A percentile compares a stretch with the other conserved stretches of the same genome.
phyloP scores from a whole-genome alignment of 2,329 filamentous ascomycete genomes.

The Colletotrichum navitas region DNA sequence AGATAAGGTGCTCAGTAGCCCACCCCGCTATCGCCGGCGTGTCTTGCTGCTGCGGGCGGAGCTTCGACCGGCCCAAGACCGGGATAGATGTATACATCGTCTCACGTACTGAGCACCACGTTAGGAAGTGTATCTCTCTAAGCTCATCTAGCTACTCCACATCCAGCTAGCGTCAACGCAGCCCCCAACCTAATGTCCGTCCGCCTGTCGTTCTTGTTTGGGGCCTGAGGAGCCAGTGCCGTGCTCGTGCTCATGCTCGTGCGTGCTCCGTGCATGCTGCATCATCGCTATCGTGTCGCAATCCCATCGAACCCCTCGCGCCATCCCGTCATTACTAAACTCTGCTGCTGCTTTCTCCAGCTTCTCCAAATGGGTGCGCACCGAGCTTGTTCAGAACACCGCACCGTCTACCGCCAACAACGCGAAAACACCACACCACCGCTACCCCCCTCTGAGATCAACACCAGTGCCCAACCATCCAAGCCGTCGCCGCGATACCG shows the following conservation, averaged over 20 bases:
- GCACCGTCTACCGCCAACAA: slow-evolving; percentile 16
- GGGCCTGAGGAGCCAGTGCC: slow-evolving; percentile 9
- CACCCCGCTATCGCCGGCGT: slow-evolving; percentile 25
- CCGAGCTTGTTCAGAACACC: slow-evolving; percentile 23
- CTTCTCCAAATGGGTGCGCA: slow-evolving; percentile 26
- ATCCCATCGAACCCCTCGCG: slow-evolving; percentile 32
- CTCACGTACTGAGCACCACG: rapidly evolving
- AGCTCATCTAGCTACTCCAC: background rate
- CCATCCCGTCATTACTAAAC: slow-evolving; percentile 34
- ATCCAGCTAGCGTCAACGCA: slow-evolving; percentile 27
- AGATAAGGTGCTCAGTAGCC: background rate
- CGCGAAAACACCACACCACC: background rate
- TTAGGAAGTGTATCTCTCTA: background rate
- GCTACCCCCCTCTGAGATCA: background rate
- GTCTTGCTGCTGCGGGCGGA: background rate
- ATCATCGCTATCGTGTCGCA: slow-evolving; percentile 39
- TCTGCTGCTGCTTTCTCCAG: slow-evolving; percentile 13
- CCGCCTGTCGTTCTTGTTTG: background rate
- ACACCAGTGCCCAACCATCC: background rate
- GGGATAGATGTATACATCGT: slow-evolving; percentile 7
- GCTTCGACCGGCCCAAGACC: background rate
- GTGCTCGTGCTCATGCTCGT: background rate
- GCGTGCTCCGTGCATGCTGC: slow-evolving; percentile 13
- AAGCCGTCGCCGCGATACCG: background rate
- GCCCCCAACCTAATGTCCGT: slow-evolving; percentile 22